Evolutionary conservation across 495 filamentous ascomycete species (phyloP).

Genomic region (Pseudoneurospora amorphoporcata): DNA sequence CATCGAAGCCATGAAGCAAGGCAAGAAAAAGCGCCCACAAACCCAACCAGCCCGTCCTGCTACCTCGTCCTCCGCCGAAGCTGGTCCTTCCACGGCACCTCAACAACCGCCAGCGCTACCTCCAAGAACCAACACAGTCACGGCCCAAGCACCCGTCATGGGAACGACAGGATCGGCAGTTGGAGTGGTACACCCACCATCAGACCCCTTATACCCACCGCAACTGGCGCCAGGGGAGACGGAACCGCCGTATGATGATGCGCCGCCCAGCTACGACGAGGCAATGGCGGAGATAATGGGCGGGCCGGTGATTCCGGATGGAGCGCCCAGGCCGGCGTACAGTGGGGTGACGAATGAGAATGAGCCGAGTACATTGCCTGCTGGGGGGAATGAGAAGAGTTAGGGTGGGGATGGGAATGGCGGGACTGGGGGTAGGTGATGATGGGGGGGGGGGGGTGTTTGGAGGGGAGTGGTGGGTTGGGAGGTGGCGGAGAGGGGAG

Average conservation of each 20-base stretch:
- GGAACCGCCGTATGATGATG: slow-evolving; percentile 45
- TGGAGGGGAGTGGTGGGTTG: no score
- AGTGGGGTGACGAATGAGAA: slow-evolving; percentile 41
- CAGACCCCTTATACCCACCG: slow-evolving; percentile 36
- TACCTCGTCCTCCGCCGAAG: slow-evolving; percentile 16
- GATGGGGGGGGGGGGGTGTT: no score
- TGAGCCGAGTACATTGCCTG: slow-evolving; percentile 31
- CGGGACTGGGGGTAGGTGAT: no score
- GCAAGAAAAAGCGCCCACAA: slow-evolving; percentile 13
- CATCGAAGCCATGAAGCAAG: slow-evolving; percentile 52
- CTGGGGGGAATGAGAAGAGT: slow-evolving; percentile 17
- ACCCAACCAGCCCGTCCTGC: slow-evolving; percentile 22
- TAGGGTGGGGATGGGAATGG: not conserved
- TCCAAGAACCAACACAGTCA: slow-evolving; percentile 9
- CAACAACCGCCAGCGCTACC: slow-evolving; percentile 1
- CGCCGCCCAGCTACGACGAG: slow-evolving; percentile 79
- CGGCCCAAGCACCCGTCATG: slow-evolving; percentile 9
- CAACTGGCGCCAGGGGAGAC: slow-evolving; percentile 23
- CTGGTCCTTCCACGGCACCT: slow-evolving; percentile 11
- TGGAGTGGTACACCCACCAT: not conserved
- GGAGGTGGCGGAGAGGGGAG: no score
- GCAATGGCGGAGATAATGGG: slow-evolving; percentile 69
- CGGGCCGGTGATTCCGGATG: slow-evolving; percentile 27
- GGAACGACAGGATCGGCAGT: slow-evolving; percentile 4
- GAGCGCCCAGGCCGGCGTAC: slow-evolving; percentile 29